Conservation (phyloP, 2,329 filamentous ascomycete species). For the Xylariomycetidae sp. region DNA sequence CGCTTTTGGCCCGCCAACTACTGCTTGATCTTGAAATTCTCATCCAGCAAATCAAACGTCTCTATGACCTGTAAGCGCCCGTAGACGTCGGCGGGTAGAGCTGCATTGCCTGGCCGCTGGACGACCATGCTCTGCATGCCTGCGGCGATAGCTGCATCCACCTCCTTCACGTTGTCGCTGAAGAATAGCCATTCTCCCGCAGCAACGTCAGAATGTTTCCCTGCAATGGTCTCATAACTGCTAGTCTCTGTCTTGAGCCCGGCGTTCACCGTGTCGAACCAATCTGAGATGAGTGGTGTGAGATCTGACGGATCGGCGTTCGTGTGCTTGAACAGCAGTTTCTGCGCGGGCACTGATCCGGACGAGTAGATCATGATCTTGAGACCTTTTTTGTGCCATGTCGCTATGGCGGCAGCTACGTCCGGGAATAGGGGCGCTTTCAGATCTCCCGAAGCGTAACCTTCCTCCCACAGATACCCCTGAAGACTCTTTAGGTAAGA, state of each 20-base stretch:
- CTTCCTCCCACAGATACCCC: conserved; percentile 71
- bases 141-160: conserved; percentile 55
- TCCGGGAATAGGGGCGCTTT: conserved; percentile 71
- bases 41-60: conserved; percentile 22
- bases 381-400: conserved; percentile 53
- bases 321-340: conserved; percentile 70
- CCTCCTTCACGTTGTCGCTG: conserved; percentile 72
- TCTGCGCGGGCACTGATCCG: conserved; percentile 75
- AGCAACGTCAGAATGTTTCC: conserved; percentile 39
- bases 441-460: conserved; percentile 66
- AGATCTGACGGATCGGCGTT: conserved; percentile 55
- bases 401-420: conserved; percentile 58
- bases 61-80: conserved; percentile 26
- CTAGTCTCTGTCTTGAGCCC: conserved; percentile 63
- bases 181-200: conserved; percentile 65
- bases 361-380: conserved; percentile 76
- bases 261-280: conserved; percentile 79
- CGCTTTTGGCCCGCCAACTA: conserved; percentile 10
- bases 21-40: conserved; percentile 13
- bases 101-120: conserved; percentile 65
- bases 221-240: conserved; percentile 65
- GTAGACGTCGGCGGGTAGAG: conserved; percentile 46
- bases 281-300: conserved; percentile 54
- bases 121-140: conserved; percentile 62
- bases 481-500: conserved; percentile 76